Conservation (phyloP, 2,329 filamentous ascomycete genomes). For the Diplodia sapinea region DNA sequence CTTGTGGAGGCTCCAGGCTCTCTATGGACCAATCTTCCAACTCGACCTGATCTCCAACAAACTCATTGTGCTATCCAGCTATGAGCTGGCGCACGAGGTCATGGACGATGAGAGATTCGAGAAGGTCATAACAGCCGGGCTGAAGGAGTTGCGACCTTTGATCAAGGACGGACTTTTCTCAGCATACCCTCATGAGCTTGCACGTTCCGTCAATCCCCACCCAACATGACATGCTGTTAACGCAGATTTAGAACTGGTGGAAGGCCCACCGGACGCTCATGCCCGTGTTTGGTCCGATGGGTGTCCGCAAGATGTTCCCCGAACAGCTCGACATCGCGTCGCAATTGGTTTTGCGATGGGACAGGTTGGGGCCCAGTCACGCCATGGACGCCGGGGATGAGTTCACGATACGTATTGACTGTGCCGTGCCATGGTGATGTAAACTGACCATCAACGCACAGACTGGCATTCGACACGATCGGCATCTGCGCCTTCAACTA, state of each 20-base stretch:
- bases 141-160: conserved; percentile 33
- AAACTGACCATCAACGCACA: conserved; percentile 34
- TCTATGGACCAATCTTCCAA: conserved; percentile 64
- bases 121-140: conserved; percentile 29
- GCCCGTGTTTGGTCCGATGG: conserved; percentile 55
- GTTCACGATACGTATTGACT: conserved; percentile 58
- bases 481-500: conserved; percentile 73
- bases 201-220: neutral
- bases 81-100: conserved; percentile 34
- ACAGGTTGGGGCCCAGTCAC: conserved; percentile 57
- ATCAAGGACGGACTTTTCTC: conserved; percentile 35
- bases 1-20: conserved; percentile 34
- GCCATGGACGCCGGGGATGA: conserved; percentile 68
- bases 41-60: conserved; percentile 58
- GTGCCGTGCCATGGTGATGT: neutral
- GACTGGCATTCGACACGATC: conserved; percentile 74
- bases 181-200: conserved; percentile 33
- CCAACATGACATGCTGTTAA: neutral
- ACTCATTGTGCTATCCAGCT: conserved; percentile 55
- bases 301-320: conserved; percentile 43
- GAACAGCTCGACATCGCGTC: conserved; percentile 43
- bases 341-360: conserved; percentile 45
- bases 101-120: conserved; percentile 33
- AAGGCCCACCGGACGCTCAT: conserved; percentile 52
- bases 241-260: conserved; percentile 33